Evolutionary conservation across 2,329 filamentous ascomycete genomes (phyloP), one percentile per base, ranked within the genome.

Genomic region (Thelonectria rubi): DNA sequence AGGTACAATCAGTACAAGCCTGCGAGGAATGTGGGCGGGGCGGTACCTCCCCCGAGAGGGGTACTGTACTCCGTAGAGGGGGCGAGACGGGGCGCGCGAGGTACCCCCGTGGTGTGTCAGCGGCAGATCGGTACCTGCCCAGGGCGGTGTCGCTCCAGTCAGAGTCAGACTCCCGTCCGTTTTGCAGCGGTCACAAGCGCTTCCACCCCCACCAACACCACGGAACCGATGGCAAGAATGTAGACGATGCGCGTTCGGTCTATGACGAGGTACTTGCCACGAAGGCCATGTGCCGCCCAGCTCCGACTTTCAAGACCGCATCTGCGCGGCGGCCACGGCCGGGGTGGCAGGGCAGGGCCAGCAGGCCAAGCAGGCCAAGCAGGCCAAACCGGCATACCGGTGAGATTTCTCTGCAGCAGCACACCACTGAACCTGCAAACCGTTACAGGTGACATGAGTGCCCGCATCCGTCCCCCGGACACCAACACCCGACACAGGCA

Each of bases 141-240:
- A 24, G 8, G 40, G 30, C 58, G 42, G 37, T 50, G 51, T 60
- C 57, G 50, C 54, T 34, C 45, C 48, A 56, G 40, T 49, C 32
- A 30, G 26, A 30, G 26, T 7, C 24, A 24, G 24, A 15, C 37
- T 20, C 18, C 3, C 24, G 3, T 14, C 21, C n/a, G 42, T 20
- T 7, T 37, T 14, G 2, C 48, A 49, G 53, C 58, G 53, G 58
- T 61, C 58, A 61, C 58, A 61, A 61, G 58, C 48, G 52, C 57
- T 48, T 45, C 57, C 46, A 39, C 24, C 46, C 40, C 49, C 56
- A 54, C 42, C 55, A 48, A 21, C 18, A 24, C 48, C 26, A 43
- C 39, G 20, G 45, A 47, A 21, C 21, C 43, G 32, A 24, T 30
- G 26, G 5, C 14, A 26, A 15, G 4, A 14, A 55, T 37, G 53